Evolutionary conservation across 352 stramenopile genomes (phyloP).

Genomic region (Phytophthora cryptogea): DNA sequence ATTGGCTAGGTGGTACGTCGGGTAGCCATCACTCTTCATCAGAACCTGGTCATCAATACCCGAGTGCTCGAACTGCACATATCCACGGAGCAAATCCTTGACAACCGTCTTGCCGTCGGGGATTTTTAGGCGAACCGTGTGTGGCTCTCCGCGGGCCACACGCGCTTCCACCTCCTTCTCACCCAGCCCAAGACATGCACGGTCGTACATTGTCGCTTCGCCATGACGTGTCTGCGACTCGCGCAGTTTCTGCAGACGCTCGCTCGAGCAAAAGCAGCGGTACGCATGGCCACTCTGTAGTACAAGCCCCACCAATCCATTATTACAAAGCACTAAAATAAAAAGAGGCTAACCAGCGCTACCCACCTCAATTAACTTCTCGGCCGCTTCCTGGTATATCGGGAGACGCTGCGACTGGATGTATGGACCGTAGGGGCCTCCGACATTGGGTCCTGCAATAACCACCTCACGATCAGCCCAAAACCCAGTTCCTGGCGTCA

Average conservation of each 20-base stretch:
- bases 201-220: slow-evolving; percentile 97
- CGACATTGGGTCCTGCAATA: slow-evolving; percentile 81
- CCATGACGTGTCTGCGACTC: slow-evolving; percentile 90
- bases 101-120: slow-evolving; percentile 92
- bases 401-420: slow-evolving; percentile 95
- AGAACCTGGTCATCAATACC: slow-evolving; percentile 92
- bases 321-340: not conserved
- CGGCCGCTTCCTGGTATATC: slow-evolving; percentile 93
- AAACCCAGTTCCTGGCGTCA: not conserved
- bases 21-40: slow-evolving; percentile 94
- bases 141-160: slow-evolving; percentile 84
- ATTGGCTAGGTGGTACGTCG: slow-evolving; percentile 93
- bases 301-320: not conserved
- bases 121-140: slow-evolving; percentile 97
- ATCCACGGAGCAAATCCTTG: slow-evolving; percentile 95
- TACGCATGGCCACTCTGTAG: slow-evolving; percentile 92
- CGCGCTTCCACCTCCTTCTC: slow-evolving; percentile 89
- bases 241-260: slow-evolving; percentile 93
- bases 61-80: slow-evolving; percentile 89
- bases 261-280: slow-evolving; percentile 96
- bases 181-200: slow-evolving; percentile 93
- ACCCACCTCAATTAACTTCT: slow-evolving; percentile 84
- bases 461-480: slow-evolving; percentile 5
- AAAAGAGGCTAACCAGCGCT: not conserved
- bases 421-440: slow-evolving; percentile 94